Base-by-base conservation (phyloP, 768 basidiomycete genomes). In the Rickenella mellea region DNA sequence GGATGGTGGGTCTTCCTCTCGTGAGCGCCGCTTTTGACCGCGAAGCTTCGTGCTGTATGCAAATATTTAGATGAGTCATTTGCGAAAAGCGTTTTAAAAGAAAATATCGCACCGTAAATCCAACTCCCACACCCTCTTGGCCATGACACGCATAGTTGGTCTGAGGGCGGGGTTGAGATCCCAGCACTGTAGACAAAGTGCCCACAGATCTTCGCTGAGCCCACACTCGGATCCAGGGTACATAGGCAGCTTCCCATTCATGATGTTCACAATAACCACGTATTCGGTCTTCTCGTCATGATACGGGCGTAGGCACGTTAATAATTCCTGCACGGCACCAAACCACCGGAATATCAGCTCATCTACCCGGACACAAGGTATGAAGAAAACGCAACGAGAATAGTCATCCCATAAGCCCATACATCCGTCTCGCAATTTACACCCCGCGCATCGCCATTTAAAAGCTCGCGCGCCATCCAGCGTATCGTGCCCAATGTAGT, bases 401-500 rank as follows among this genome's bases (percentile, higher is more conserved):
- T 40, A 14, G 27, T 27, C 43, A 45, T 45, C 25, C 26, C 43
- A 24, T 39, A 30, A 20, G 43, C 25, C 39, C 39, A 45, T 22
- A 41, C 20, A 22, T 45, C 43, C 11, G n/a, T 45, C 25, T 41
- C 39, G 17, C 22, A 28, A 12, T 15, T 43, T 10, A 7, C 26
- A 30, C 19, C 38, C n/a, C 8, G 26, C 6, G 12, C 19, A 40
- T 22, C 20, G 21, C 12, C 27, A 22, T 24, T 27, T 15, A 43
- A 24, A n/a, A 43, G 26, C 28, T 45, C 43, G 9, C 36, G 43
- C 11, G 43, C 43, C 42, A 38, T 43, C 46, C 42, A 44, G 20
- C 43, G 26, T n/a, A 31, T 26, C 19, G 38, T 14, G 27, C 47
- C 47, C 2, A 22, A 22, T 3, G 24, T 6, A 7, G 33, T 22